phyloP scores from a whole-genome alignment of 2,329 filamentous ascomycete species.

The Apiospora koreana region DNA sequence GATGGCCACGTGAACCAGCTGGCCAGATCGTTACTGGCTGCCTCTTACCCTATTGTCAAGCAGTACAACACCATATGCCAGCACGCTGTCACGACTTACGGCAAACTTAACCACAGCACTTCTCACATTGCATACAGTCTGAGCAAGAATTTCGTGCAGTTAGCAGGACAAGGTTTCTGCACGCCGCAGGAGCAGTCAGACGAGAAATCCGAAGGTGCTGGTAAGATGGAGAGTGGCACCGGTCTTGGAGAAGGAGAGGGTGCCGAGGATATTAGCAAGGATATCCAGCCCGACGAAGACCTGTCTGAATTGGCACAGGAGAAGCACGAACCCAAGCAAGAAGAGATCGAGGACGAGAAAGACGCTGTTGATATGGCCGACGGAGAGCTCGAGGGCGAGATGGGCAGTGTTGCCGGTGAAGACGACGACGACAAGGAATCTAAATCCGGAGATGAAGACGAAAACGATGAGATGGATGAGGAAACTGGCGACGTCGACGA shows the following conservation, averaged over 20 bases:
- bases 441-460: conserved; percentile 63
- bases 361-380: conserved; percentile 92
- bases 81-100: conserved; percentile 58
- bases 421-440: conserved; percentile 62
- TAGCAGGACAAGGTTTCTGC: conserved; percentile 87
- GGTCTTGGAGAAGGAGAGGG: conserved; percentile 94
- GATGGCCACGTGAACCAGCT: conserved; percentile 41
- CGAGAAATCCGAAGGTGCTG: conserved; percentile 67
- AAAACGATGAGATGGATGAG: conserved; percentile 80
- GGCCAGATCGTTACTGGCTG: conserved; percentile 59
- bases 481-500: conserved; percentile 91
- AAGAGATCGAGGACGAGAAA: conserved; percentile 75
- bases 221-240: conserved; percentile 86
- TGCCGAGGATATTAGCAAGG: conserved; percentile 96
- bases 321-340: conserved; percentile 59
- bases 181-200: conserved; percentile 80
- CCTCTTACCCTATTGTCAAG: conserved; percentile 69
- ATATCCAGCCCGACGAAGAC: conserved; percentile 92
- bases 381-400: conserved; percentile 86
- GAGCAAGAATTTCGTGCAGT: conserved; percentile 73
- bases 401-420: conserved; percentile 64
- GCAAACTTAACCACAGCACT: conserved; percentile 67
- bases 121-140: conserved; percentile 77
- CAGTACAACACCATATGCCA: conserved; percentile 69
- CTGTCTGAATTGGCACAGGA: conserved; percentile 89